Conservation (phyloP, 1,284 basidiomycete species). For the Trametes sp. region DNA sequence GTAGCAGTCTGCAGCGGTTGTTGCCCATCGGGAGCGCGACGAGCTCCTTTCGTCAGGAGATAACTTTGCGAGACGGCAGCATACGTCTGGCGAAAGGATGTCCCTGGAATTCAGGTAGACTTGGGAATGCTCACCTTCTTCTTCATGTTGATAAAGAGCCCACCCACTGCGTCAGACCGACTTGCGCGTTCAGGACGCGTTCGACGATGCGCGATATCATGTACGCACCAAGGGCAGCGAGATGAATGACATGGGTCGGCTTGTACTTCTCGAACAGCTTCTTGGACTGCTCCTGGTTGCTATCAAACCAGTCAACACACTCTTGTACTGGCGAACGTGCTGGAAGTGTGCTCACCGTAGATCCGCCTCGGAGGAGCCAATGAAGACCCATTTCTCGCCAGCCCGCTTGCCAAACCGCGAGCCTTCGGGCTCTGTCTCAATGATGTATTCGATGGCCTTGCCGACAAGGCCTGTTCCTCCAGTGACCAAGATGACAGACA, state of each 20-base stretch:
- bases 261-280: constrained; percentile 86
- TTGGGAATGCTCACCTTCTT: constrained; percentile 66
- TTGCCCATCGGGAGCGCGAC: too few relatives aligned
- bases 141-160: constrained; percentile 91
- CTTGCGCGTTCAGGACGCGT: constrained; percentile 10
- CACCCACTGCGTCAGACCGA: constrained; percentile 71
- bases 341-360: constrained; percentile 57
- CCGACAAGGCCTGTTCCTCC: constrained; percentile 90
- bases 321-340: neutral
- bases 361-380: constrained; percentile 79
- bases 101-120: neutral
- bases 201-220: neutral
- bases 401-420: constrained; percentile 78
- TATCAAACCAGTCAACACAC: constrained; percentile 36
- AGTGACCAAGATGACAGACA: constrained; percentile 74
- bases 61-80: too few relatives aligned
- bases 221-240: constrained; percentile 80
- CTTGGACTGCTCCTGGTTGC: constrained; percentile 69
- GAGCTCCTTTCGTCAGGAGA: too few relatives aligned
- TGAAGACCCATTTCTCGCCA: constrained; percentile 88
- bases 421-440: constrained; percentile 78
- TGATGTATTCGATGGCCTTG: constrained; percentile 78
- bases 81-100: too few relatives aligned
- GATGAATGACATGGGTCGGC: constrained; percentile 92
- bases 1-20: too few relatives aligned